phyloP scores from a whole-genome alignment of 306 rosid genomes.

The Argentina anserina region DNA sequence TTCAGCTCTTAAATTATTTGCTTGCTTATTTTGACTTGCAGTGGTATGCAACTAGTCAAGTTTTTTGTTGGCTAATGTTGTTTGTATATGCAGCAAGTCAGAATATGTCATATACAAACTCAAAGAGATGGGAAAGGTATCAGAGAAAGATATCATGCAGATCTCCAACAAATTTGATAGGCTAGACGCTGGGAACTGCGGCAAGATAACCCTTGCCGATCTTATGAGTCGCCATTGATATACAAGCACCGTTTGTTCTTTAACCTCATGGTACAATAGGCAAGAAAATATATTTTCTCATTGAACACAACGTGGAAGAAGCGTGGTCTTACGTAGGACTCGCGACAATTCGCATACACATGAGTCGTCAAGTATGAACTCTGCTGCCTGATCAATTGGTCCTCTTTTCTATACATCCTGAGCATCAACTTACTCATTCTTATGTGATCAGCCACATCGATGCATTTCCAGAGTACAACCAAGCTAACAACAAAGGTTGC shows the following conservation, averaged over 20 bases:
- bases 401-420: constrained; percentile 3
- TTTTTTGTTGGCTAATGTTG: constrained; percentile 17
- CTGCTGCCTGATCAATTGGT: background rate
- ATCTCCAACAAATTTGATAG: constrained; percentile 71
- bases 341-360: constrained; percentile 7
- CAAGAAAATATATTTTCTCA: background rate
- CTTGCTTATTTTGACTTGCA: constrained; percentile 17
- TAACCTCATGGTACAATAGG: background rate
- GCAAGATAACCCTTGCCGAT: constrained; percentile 81
- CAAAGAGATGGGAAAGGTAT: constrained; percentile 87
- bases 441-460: background rate
- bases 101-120: constrained; percentile 94
- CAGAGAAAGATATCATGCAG: constrained; percentile 77
- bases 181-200: constrained; percentile 72
- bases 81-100: constrained; percentile 64
- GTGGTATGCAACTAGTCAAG: constrained; percentile 1
- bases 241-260: background rate
- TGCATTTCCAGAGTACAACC: constrained; percentile 2
- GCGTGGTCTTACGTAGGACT: constrained; percentile 40
- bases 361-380: constrained; percentile 5
- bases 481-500: background rate
- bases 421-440: background rate
- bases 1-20: constrained; percentile 1
- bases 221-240: constrained; percentile 46
- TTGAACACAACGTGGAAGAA: background rate